A percentile compares a stretch with the other conserved stretches of the same genome.
Evolutionary conservation across 192 early-diverging fungal species (phyloP).

Genomic region (Thamnidium elegans): DNA sequence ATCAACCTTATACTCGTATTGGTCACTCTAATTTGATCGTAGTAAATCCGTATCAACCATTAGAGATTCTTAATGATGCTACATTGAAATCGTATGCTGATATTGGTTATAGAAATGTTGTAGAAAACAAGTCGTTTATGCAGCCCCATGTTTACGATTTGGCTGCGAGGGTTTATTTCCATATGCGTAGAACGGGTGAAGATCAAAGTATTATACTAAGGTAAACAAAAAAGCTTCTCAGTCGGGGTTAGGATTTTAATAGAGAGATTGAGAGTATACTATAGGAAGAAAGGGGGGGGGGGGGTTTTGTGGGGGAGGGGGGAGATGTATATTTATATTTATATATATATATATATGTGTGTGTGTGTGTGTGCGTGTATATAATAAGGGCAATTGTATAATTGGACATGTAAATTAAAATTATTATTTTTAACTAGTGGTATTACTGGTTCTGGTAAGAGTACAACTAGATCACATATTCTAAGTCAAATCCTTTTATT

Average conservation of each 20-base stretch:
- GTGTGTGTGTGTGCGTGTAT: no score
- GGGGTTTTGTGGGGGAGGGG: no score
- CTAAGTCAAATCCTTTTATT: constrained; percentile 73
- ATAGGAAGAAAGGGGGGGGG: neutral
- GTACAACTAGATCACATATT: constrained; percentile 64
- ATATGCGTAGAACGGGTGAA: constrained; percentile 68
- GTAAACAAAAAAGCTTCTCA: constrained; percentile 27
- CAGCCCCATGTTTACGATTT: constrained; percentile 70
- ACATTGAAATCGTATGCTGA: constrained; percentile 55
- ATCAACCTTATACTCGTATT: constrained; percentile 55
- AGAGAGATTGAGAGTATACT: neutral
- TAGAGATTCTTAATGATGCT: constrained; percentile 49
- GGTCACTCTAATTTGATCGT: constrained; percentile 49
- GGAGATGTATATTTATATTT: no score
- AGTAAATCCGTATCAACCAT: constrained; percentile 53
- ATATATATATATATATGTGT: no score
- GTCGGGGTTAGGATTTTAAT: constrained; percentile 14
- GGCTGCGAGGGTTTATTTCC: constrained; percentile 68
- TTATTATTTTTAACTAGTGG: constrained; percentile 52
- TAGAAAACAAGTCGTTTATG: constrained; percentile 33
- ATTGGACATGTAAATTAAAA: neutral
- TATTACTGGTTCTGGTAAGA: constrained; percentile 85
- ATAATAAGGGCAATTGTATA: neutral
- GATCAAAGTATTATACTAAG: constrained; percentile 73
- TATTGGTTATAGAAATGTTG: constrained; percentile 45